phyloP scores from a whole-genome alignment of 176 grass and related monocot genomes.

The Juncus inflexus region DNA sequence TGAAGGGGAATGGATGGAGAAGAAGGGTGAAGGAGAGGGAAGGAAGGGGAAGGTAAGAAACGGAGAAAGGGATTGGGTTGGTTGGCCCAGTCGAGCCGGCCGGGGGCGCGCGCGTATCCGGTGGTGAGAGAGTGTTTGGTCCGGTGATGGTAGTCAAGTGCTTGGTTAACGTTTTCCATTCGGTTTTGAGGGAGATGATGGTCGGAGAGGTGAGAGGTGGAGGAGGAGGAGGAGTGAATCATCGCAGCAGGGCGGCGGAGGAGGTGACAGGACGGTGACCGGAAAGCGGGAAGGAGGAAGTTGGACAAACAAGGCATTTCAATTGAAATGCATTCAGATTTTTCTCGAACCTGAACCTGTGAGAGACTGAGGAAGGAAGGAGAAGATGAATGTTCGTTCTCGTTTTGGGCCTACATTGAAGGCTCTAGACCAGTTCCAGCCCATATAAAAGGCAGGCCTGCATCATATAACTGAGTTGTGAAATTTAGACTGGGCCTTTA shows the following conservation, averaged over 20 bases:
- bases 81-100: conserved; percentile 91
- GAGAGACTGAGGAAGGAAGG: too few relatives aligned
- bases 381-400: too few relatives aligned
- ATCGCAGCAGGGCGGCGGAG: conserved; percentile 15
- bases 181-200: conserved; percentile 23
- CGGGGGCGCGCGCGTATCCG: conserved; percentile 74
- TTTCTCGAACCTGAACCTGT: too few relatives aligned
- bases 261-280: background rate
- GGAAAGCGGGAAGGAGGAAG: conserved; percentile 1
- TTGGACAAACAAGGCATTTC: conserved; percentile 10
- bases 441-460: too few relatives aligned
- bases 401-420: too few relatives aligned
- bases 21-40: conserved; percentile 33
- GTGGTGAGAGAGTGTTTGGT: conserved; percentile 80
- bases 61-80: conserved; percentile 96
- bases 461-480: too few relatives aligned
- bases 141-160: conserved; percentile 58
- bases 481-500: too few relatives aligned
- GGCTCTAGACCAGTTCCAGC: too few relatives aligned
- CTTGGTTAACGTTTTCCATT: conserved; percentile 9
- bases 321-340: background rate
- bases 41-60: conserved; percentile 36
- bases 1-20: conserved; percentile 32
- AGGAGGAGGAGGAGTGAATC: conserved; percentile 32
- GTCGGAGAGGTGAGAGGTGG: background rate